Evolutionary conservation across 208 protist genomes (phyloP).

Genomic region (Trichomonas vaginalis): DNA sequence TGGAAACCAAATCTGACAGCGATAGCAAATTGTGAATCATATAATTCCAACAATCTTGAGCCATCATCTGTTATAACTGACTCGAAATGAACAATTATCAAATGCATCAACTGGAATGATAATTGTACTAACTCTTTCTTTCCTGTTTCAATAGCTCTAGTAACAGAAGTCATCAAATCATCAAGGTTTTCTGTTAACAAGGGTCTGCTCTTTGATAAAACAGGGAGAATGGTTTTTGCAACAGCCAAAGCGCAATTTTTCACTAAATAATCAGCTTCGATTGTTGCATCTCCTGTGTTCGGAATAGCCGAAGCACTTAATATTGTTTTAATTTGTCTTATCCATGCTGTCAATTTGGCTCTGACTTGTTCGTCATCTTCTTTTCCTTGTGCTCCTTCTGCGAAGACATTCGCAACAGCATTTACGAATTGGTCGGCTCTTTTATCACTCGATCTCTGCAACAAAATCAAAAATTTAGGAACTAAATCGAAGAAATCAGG

Average conservation of each 20-base stretch:
- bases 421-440: neutral
- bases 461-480: neutral
- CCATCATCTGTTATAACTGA: neutral
- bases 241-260: neutral
- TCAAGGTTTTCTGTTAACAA: neutral
- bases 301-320: neutral
- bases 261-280: neutral
- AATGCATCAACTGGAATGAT: neutral
- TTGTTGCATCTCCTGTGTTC: neutral
- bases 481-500: neutral
- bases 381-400: neutral
- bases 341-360: neutral
- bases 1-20: neutral
- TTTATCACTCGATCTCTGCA: neutral
- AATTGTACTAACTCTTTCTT: neutral
- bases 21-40: constrained; percentile 1
- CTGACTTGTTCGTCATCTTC: neutral
- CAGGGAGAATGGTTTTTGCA: neutral
- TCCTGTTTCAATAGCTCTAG: neutral
- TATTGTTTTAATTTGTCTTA: neutral
- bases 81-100: neutral
- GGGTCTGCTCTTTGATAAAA: neutral
- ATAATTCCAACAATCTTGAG: neutral
- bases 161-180: neutral
- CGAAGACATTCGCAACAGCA: neutral